Percentiles rank a stretch among this genome's conserved stretches.
These are phyloP conservation scores for Artemisia argyi DNA, from an alignment of 129 eudicot genomes.

Conservation along the genomic window DNA sequence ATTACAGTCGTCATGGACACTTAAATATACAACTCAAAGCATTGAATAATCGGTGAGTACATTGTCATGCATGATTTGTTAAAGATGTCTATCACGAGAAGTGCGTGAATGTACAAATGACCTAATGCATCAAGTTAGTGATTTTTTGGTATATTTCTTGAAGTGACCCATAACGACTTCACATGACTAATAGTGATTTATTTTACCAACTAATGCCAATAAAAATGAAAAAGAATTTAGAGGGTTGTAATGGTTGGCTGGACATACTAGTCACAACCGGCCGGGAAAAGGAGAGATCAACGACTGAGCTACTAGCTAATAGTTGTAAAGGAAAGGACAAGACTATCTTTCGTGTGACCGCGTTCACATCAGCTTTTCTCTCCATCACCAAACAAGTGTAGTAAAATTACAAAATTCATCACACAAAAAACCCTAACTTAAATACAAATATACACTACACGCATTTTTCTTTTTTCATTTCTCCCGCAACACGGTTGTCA, in stretches of 20 bases:
- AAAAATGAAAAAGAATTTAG: no score
- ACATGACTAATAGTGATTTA: background rate
- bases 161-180: background rate
- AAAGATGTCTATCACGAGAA: constrained; percentile 7
- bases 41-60: constrained; percentile 9
- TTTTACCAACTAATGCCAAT: no score
- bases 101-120: background rate
- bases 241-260: no score
- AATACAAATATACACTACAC: no score
- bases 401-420: no score
- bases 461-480: no score
- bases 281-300: background rate
- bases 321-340: background rate
- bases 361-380: no score
- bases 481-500: no score
- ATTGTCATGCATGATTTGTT: constrained; percentile 12
- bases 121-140: no score
- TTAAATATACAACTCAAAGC: background rate
- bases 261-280: background rate
- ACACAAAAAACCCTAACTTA: no score
- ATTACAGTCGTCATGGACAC: background rate
- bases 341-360: background rate
- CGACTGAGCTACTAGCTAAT: background rate
- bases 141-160: background rate
- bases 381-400: no score